These are phyloP conservation scores for Sanghuangporus sanghuang DNA, from an alignment of 1,284 basidiomycete genomes.

Conservation along the genomic window DNA sequence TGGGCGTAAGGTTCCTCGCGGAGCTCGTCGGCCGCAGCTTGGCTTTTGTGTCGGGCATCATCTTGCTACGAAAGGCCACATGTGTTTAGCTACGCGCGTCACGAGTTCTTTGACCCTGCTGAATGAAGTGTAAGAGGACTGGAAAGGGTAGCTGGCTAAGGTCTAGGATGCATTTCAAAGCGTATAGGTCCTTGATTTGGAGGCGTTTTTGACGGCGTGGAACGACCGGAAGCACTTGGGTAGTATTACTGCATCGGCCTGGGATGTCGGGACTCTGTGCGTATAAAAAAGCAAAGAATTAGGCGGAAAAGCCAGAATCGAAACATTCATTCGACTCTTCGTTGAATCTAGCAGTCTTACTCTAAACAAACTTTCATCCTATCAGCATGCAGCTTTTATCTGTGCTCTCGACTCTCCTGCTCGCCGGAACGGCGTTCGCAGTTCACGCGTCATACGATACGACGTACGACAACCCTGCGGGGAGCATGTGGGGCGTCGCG, in stretches of 20 bases:
- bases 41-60: neutral
- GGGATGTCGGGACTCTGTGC: neutral
- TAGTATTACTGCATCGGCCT: neutral
- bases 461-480: constrained; percentile 25
- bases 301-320: neutral
- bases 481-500: constrained; percentile 26
- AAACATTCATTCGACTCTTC: neutral
- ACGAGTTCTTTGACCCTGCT: neutral
- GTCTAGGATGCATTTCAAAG: neutral
- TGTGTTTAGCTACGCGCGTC: neutral
- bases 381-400: constrained; percentile 14
- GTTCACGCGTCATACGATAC: constrained; percentile 26
- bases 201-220: neutral
- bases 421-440: constrained; percentile 10
- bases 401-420: constrained; percentile 12
- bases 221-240: neutral
- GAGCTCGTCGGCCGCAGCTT: neutral
- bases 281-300: neutral
- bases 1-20: neutral
- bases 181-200: neutral
- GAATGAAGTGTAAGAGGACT: neutral
- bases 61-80: neutral
- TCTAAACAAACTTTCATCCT: neutral
- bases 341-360: neutral
- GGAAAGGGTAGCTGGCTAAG: neutral